These are phyloP conservation scores for Trametes maxima DNA, from an alignment of 768 basidiomycete species.

Conservation along the genomic window DNA sequence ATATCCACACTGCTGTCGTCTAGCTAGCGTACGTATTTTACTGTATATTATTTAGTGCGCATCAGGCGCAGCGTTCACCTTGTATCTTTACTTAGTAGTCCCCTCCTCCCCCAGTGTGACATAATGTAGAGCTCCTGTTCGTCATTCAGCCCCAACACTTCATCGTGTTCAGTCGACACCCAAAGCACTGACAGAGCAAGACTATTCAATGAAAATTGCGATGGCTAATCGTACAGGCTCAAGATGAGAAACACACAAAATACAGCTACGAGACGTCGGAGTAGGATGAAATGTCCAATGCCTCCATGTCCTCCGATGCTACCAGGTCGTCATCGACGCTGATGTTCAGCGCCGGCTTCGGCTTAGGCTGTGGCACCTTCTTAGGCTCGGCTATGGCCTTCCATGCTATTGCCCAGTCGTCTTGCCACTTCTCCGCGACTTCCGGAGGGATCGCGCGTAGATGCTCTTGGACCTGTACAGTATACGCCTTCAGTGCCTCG, in stretches of 20 bases:
- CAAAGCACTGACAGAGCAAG: no score
- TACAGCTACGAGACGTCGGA: not conserved
- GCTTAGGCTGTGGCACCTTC: slow-evolving; percentile 16
- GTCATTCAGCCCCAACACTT: not conserved
- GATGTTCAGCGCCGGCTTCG: slow-evolving; percentile 11
- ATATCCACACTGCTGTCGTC: not conserved
- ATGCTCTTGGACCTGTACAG: slow-evolving; percentile 21
- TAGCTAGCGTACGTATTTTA: not conserved
- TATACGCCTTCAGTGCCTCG: slow-evolving; percentile 13
- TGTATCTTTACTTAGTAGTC: not conserved
- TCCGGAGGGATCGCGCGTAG: slow-evolving; percentile 6
- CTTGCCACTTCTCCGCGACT: slow-evolving; percentile 6
- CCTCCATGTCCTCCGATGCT: not conserved
- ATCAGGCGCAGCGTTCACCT: not conserved
- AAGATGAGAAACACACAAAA: not conserved
- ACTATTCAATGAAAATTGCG: no score
- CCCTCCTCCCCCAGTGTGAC: not conserved
- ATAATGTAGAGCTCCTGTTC: not conserved
- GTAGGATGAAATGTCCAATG: not conserved
- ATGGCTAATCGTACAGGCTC: not conserved
- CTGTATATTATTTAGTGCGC: not conserved
- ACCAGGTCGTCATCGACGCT: not conserved
- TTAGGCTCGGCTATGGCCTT: slow-evolving; percentile 26
- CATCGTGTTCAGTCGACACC: not conserved
- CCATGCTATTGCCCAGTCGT: slow-evolving; percentile 23